Conservation (phyloP, 192 early-diverging fungal genomes). For the Coemansia sp. region DNA sequence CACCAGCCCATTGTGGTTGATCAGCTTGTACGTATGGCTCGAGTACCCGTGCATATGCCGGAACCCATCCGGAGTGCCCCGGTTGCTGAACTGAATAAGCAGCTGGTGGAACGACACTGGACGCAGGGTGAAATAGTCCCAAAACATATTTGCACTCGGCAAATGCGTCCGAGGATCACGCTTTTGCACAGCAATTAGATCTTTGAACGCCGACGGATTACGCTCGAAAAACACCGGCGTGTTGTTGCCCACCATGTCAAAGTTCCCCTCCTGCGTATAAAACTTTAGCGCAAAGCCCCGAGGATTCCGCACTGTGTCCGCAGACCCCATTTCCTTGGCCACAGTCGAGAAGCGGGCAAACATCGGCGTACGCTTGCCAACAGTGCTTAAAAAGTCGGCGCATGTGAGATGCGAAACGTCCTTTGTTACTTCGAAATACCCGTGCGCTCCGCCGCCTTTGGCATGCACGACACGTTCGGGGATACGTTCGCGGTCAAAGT, state of each 20-base stretch:
- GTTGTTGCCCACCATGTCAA: conserved; percentile 83
- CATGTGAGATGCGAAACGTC: conserved; percentile 67
- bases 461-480: conserved; percentile 63
- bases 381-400: conserved; percentile 61
- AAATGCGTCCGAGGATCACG: conserved; percentile 64
- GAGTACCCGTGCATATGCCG: conserved; percentile 32
- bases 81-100: conserved; percentile 70
- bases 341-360: conserved; percentile 71
- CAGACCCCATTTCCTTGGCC: conserved; percentile 59
- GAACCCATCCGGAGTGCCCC: conserved; percentile 69
- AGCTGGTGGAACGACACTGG: conserved; percentile 58
- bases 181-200: conserved; percentile 64
- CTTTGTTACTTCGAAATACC: conserved; percentile 72
- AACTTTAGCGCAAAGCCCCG: conserved; percentile 76
- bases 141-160: conserved; percentile 56
- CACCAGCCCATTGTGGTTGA: conserved; percentile 58
- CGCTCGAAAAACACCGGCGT: conserved; percentile 77
- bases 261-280: conserved; percentile 77
- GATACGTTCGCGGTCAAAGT: conserved; percentile 58
- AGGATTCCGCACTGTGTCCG: conserved; percentile 67
- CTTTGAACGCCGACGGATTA: conserved; percentile 65
- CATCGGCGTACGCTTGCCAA: conserved; percentile 66
- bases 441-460: conserved; percentile 61
- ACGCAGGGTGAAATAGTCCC: conserved; percentile 61
- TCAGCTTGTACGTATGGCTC: conserved; percentile 58